These are phyloP conservation scores for Umbelopsis sp. DNA, from an alignment of 371 early-diverging fungal species.

Conservation along the genomic window DNA sequence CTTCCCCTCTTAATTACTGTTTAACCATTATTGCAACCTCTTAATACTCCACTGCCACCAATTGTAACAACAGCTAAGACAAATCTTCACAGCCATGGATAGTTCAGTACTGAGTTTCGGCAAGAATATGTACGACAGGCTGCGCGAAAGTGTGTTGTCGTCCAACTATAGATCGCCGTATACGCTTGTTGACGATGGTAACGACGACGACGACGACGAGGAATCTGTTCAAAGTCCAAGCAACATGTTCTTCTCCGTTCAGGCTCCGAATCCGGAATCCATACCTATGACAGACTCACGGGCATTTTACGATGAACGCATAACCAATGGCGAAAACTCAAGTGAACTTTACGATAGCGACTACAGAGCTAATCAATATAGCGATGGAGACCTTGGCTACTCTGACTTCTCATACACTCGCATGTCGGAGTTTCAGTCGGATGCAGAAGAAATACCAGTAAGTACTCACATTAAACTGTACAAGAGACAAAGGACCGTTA, in stretches of 20 bases:
- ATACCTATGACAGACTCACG: conserved; percentile 49
- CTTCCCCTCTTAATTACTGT: too few species aligned
- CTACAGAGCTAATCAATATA: conserved; percentile 22
- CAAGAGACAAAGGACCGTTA: neutral
- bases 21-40: too few species aligned
- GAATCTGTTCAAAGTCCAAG: conserved; percentile 16
- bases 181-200: neutral
- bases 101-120: conserved; percentile 15
- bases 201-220: conserved; percentile 11
- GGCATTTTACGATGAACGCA: conserved; percentile 43
- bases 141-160: conserved; percentile 15
- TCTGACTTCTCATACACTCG: conserved; percentile 14
- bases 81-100: conserved; percentile 5
- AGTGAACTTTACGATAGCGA: conserved; percentile 49
- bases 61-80: neutral
- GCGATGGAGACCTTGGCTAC: conserved; percentile 17
- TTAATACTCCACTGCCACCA: neutral
- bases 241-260: conserved; percentile 15
- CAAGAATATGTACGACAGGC: conserved; percentile 11
- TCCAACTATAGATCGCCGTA: conserved; percentile 14
- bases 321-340: neutral
- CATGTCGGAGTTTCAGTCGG: conserved; percentile 21
- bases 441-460: conserved; percentile 37
- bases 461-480: neutral
- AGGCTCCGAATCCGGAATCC: conserved; percentile 30